Evolutionary conservation across 371 early-diverging fungal genomes (phyloP).

Genomic region (Paraphysoderma sedebokerense): DNA sequence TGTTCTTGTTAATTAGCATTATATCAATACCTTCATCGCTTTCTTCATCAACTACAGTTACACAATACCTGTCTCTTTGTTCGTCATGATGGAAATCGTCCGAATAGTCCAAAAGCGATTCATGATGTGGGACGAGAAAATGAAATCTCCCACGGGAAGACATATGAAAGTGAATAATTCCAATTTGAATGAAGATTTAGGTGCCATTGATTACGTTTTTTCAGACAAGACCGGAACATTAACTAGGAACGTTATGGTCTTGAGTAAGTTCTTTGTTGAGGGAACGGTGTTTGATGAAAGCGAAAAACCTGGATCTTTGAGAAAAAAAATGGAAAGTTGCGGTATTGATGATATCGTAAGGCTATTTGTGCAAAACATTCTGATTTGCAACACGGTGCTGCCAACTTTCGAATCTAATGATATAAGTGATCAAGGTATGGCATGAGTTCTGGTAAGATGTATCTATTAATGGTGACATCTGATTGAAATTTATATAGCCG

Average conservation of each 20-base stretch:
- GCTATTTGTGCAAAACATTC: background rate
- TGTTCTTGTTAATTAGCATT: too few relatives aligned
- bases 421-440: background rate
- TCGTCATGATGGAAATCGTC: constrained; percentile 44
- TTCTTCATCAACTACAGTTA: constrained; percentile 23
- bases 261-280: constrained; percentile 15
- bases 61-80: constrained; percentile 49
- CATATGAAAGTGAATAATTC: constrained; percentile 22
- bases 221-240: constrained; percentile 59
- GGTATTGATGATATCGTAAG: too few relatives aligned
- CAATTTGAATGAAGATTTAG: constrained; percentile 45
- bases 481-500: too few relatives aligned
- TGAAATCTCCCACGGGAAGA: constrained; percentile 20
- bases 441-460: too few relatives aligned
- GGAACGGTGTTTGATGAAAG: constrained; percentile 15
- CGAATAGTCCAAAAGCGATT: constrained; percentile 27
- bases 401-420: background rate
- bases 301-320: constrained; percentile 10
- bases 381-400: background rate
- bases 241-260: constrained; percentile 46
- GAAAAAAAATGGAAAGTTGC: too few relatives aligned
- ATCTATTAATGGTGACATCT: too few relatives aligned
- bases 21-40: constrained; percentile 1
- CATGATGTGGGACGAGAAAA: constrained; percentile 20
- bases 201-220: constrained; percentile 34